A percentile compares a stretch with the other conserved stretches of the same genome.
Evolutionary conservation across 139 green algal genomes (phyloP).

Genomic region (Raphidocelis subcapitata): DNA sequence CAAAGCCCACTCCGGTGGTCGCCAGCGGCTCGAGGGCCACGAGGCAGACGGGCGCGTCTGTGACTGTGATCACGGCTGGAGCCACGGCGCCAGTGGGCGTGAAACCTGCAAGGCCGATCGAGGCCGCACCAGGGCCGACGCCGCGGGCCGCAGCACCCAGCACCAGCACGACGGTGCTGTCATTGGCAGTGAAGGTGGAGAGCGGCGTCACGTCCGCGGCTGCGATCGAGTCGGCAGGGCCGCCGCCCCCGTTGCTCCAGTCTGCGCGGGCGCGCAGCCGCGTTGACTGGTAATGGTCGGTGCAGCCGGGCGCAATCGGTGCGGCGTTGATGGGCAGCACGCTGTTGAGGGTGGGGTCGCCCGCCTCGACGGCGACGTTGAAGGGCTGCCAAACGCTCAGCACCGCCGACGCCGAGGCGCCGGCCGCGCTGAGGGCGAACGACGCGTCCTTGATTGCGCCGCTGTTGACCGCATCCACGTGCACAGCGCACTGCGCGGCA

Average conservation of each 20-base stretch:
- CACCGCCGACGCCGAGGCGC: not conserved
- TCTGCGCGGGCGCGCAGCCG: slow-evolving; percentile 17
- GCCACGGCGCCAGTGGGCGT: not conserved
- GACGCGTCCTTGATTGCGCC: slow-evolving; percentile 7
- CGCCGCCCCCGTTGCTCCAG: slow-evolving; percentile 36
- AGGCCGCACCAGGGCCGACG: slow-evolving; percentile 1
- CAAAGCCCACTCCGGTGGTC: slow-evolving; percentile 10
- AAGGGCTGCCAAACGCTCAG: slow-evolving; percentile 29
- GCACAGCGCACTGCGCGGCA: slow-evolving; percentile 7
- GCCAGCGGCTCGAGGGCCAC: slow-evolving; percentile 26
- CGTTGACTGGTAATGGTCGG: slow-evolving; percentile 34
- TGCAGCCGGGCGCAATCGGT: not conserved
- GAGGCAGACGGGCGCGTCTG: slow-evolving; percentile 32
- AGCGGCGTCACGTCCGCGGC: slow-evolving; percentile 34
- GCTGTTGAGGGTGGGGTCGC: slow-evolving; percentile 40
- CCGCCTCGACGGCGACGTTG: slow-evolving; percentile 9
- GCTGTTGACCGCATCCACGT: slow-evolving; percentile 15
- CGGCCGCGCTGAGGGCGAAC: not conserved
- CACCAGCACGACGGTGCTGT: slow-evolving; percentile 19
- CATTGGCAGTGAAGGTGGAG: slow-evolving; percentile 10
- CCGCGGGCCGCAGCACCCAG: not conserved
- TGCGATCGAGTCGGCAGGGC: not conserved
- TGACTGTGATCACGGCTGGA: slow-evolving; percentile 16
- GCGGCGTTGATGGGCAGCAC: slow-evolving; percentile 42
- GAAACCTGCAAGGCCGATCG: slow-evolving; percentile 1